These are phyloP conservation scores for Talaromyces sp. DNA, from an alignment of 2,329 filamentous ascomycete genomes.

Conservation along the genomic window DNA sequence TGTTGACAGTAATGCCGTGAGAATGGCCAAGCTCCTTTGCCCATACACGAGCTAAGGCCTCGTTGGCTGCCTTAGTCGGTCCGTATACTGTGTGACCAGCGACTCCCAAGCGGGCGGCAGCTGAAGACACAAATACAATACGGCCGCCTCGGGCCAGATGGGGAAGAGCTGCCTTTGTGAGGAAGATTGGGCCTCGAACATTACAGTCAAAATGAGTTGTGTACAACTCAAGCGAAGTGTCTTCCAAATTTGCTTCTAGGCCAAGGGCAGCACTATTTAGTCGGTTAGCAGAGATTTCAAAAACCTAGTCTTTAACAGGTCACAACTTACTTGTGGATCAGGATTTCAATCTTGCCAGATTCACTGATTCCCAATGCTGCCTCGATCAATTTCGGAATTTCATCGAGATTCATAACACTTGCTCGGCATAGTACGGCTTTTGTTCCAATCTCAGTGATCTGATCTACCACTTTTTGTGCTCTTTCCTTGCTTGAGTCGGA, in stretches of 20 bases:
- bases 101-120: conserved; percentile 56
- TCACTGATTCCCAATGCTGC: too few species aligned
- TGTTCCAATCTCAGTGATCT: too few species aligned
- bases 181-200: conserved; percentile 30
- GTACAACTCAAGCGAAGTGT: not conserved
- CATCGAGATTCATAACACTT: too few species aligned
- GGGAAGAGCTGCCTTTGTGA: conserved; percentile 34
- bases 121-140: conserved; percentile 58
- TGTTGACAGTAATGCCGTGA: conserved; percentile 53
- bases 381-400: too few species aligned
- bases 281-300: too few species aligned
- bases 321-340: too few species aligned
- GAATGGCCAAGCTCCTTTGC: conserved; percentile 56
- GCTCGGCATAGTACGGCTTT: too few species aligned
- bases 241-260: not conserved
- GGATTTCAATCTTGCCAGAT: too few species aligned
- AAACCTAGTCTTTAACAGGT: too few species aligned
- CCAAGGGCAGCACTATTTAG: too few species aligned
- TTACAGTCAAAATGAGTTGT: conserved; percentile 19
- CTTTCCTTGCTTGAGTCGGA: too few species aligned
- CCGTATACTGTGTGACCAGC: conserved; percentile 58
- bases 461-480: too few species aligned
- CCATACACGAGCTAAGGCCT: conserved; percentile 62
- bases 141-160: conserved; percentile 41
- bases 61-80: conserved; percentile 58